Percentiles rank a stretch among this genome's conserved stretches.
These are phyloP conservation scores for Coemansia biformis DNA, from an alignment of 192 early-diverging fungal species.

Conservation along the genomic window DNA sequence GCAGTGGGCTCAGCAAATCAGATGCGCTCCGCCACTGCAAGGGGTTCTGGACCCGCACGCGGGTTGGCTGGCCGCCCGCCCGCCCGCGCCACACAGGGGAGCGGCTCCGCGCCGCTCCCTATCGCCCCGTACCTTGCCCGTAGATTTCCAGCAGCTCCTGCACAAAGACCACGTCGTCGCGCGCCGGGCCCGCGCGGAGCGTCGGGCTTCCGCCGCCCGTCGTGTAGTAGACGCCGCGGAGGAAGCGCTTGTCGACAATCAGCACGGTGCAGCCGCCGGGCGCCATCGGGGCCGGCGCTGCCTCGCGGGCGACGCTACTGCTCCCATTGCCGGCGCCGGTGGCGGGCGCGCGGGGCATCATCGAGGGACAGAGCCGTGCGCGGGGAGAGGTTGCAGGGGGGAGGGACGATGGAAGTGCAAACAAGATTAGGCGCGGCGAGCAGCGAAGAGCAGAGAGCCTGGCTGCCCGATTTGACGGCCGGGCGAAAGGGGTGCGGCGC, in stretches of 20 bases:
- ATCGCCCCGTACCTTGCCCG: conserved; percentile 32
- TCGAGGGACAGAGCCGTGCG: too few species aligned
- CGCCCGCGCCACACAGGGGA: neutral
- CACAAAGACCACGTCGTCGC: conserved; percentile 51
- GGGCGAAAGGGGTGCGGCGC: too few species aligned
- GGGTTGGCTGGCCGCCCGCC: neutral
- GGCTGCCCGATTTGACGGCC: too few species aligned
- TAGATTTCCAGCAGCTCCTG: conserved; percentile 52
- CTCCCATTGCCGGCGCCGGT: too few species aligned
- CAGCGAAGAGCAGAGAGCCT: too few species aligned
- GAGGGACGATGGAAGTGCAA: too few species aligned
- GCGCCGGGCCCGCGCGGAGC: conserved; percentile 37
- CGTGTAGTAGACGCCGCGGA: conserved; percentile 45
- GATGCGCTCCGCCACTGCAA: neutral
- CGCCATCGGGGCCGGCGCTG: conserved; percentile 21
- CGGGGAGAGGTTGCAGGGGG: too few species aligned
- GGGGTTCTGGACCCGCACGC: too few species aligned
- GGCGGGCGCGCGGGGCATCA: too few species aligned
- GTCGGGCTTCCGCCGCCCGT: conserved; percentile 24
- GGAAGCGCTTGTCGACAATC: conserved; percentile 48
- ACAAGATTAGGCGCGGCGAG: too few species aligned
- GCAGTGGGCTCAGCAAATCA: too few species aligned
- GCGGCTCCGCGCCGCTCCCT: too few species aligned
- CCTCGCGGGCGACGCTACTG: neutral
- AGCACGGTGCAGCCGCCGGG: conserved; percentile 48